Percentiles rank a stretch among this genome's conserved stretches.
These are phyloP conservation scores for Selenicereus undatus DNA, from an alignment of 148 eudicot genomes.

Conservation along the genomic window DNA sequence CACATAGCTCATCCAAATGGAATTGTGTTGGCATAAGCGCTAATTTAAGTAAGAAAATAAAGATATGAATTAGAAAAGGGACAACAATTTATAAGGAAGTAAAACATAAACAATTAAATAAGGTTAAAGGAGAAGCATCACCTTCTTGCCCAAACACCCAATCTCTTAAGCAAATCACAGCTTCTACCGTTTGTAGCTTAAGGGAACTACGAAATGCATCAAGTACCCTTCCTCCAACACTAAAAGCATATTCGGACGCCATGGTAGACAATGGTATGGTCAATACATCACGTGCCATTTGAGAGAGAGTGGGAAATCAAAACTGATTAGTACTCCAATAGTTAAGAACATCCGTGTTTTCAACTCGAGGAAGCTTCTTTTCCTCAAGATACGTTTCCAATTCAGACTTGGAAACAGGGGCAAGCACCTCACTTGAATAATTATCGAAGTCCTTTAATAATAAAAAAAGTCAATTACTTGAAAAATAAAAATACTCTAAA, in stretches of 20 bases:
- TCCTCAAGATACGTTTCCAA: neutral
- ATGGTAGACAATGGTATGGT: neutral
- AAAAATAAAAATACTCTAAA: neutral
- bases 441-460: neutral
- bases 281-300: slow-evolving; percentile 1
- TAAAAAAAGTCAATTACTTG: neutral
- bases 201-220: neutral
- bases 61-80: no score
- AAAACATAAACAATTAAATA: no score
- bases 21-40: no score
- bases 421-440: neutral
- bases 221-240: neutral
- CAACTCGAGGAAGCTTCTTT: neutral
- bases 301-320: neutral
- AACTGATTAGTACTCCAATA: neutral
- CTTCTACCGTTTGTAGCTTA: neutral
- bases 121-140: no score
- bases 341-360: neutral
- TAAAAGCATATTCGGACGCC: neutral
- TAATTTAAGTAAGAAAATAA: no score
- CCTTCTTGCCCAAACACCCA: neutral
- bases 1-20: no score
- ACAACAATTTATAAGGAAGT: no score
- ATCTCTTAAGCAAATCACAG: neutral
- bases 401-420: neutral